Base-by-base conservation (phyloP, 192 early-diverging fungal species). In the Coemansia umbellata region DNA sequence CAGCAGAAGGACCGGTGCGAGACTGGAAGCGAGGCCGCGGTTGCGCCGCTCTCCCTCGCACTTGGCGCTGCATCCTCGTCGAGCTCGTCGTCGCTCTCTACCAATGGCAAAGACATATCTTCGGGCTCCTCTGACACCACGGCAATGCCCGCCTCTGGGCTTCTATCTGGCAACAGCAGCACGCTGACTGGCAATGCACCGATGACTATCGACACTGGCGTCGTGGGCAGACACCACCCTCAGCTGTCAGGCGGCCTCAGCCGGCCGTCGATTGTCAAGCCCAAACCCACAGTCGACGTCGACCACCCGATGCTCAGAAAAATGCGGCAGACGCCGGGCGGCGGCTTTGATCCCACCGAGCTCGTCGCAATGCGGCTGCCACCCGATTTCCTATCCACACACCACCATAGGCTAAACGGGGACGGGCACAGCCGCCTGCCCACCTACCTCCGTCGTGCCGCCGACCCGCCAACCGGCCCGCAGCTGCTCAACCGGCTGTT, bases 221-320 rank as follows among this genome's bases (percentile, higher is more conserved):
- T 7, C 3, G 22, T 13, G 1, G 18, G 31, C 10, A 31, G 31
- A 23, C 13, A 7, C 3, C 14, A 4, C 36, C 3, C 13, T 37
- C 10, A 5, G 7, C 26, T 49, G 7, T 10, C 23, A 6, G 26
- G 17, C 54, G 8, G 14, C 13, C 41, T 45, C 32, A 42, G 14
- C 50, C 33, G 40, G 11, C 49, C 45, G 3, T 31, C 36, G 10
- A 44, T 39, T 15, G 15, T 17, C 17, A 14, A 26, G 9, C 21
- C 40, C 14, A 42, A 18, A 13, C 66, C 50, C 13, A 48, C 61
- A 1, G 43, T 70, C 3, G 51, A 58, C 4, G 47, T 55, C 21
- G 58, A 78, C 30, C 63, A 78, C 47, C 60, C 68, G 21, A 60
- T 78, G 63, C 52, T 78, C 47, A 58, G 69, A 32, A 71, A 55